Evolutionary conservation across 2,329 filamentous ascomycete species (phyloP), one percentile per base, ranked within the genome.

Genomic region (Fusarium sp.): DNA sequence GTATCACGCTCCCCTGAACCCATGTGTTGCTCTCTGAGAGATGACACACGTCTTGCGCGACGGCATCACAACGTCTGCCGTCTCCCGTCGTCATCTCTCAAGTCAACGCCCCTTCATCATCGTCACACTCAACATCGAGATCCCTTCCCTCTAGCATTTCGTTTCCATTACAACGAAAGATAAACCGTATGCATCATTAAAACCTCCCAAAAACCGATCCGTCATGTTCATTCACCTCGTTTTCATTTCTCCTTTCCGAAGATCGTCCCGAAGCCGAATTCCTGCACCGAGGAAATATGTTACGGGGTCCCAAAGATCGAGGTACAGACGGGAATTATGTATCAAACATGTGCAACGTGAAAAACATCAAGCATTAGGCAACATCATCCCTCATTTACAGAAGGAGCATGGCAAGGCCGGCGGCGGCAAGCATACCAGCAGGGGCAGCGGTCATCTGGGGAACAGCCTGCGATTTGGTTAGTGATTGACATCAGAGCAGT

Each of bases 401-500:
- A 64, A 86, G 77, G 64, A 85, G 72, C 66, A 79, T 82, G 40
- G 82, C 84, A 49, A 86, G 64, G 74, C 84, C 84, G 18, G 83
- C 84, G 20, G 82, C 84, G 56, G 83, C 84, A 40, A 86, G 65
- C 53, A 85, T 68, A 61, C 83, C 84, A 27, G 76, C 75, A 20
- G 83, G 83, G 36, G 80, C 83, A 61, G 80, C 82, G 53, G 84
- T 84, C 73, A 78, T 77, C 62, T 82, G 79, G 42, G 82, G 76
- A 55, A 68, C 62, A 33, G 67, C 76, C 79, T 80, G 44, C 1
- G 31, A 34, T 1, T 34, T 23, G 16, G 50, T 74, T 59, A 73
- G 63, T 33, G 11, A 33, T 6, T 51, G 23, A n/a, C 34, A 44
- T 4, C 46, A 58, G 4, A 34, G 27, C 6, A 6, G 2, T 10